phyloP scores from a whole-genome alignment of 2,329 filamentous ascomycete species.

The Metarhizium album region DNA sequence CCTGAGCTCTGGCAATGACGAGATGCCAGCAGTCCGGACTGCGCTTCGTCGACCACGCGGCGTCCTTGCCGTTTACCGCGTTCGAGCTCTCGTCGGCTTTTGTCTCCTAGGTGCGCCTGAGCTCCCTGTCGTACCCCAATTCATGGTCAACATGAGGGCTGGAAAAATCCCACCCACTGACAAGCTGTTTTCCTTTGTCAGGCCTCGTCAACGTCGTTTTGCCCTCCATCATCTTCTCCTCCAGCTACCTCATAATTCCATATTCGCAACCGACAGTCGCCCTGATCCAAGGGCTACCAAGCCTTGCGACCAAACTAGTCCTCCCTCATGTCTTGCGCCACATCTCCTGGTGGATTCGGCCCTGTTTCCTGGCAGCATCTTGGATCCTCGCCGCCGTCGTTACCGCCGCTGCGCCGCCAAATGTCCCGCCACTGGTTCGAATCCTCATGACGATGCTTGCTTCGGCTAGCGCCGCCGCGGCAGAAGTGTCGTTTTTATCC shows the following conservation, averaged over 20 bases:
- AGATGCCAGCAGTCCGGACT: neutral
- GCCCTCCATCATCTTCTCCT: constrained; percentile 19
- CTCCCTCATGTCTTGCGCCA: constrained; percentile 18
- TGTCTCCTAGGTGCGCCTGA: neutral
- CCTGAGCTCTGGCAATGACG: neutral
- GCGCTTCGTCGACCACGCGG: neutral
- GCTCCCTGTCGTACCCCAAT: too few species aligned
- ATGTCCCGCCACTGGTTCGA: constrained; percentile 20
- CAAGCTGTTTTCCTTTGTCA: constrained; percentile 5
- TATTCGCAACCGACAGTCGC: constrained; percentile 21
- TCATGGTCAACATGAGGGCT: too few species aligned
- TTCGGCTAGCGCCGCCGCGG: constrained; percentile 18
- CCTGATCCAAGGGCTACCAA: constrained; percentile 21
- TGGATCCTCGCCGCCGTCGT: constrained; percentile 20
- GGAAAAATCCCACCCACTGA: too few species aligned
- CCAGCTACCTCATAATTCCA: constrained; percentile 25
- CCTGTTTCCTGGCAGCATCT: constrained; percentile 14
- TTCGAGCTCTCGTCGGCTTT: neutral
- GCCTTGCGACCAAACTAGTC: constrained; percentile 17
- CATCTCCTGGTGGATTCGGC: constrained; percentile 18
- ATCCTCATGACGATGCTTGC: constrained; percentile 19
- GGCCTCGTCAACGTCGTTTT: constrained; percentile 21
- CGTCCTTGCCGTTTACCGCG: neutral
- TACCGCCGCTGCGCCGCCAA: constrained; percentile 19
- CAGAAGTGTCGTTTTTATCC: constrained; percentile 22